Base-by-base conservation (phyloP, 2,329 filamentous ascomycete species). In the Blumeriella jaapii region DNA sequence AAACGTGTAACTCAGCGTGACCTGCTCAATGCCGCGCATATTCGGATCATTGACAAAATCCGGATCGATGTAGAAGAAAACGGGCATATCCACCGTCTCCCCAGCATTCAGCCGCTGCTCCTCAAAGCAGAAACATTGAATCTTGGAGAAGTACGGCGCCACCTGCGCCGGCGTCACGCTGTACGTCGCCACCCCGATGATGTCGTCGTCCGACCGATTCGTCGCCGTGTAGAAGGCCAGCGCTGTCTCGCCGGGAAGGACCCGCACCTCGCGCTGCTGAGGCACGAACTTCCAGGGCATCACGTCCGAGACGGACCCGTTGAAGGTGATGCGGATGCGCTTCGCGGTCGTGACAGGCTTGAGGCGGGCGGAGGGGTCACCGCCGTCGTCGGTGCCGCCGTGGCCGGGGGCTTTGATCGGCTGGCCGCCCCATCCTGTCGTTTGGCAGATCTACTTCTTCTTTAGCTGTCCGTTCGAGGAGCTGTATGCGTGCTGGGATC, bases 61-160 rank as follows among this genome's bases (percentile, higher is more conserved):
- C 1, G 91, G 91, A 55, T 98, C 91, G 47, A 98, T 82, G 60
- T 96, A 98, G 63, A 98, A 98, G 61, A 98, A 98, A 0, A 98
- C 93, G 0, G 91, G 93, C 93, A 98, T 98, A 59, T 98, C 91
- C 35, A 98, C 91, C 28, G 86, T 91, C 68, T 98, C 93, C 28
- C 89, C 87, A 5, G 87, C 87, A 56, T 91, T 89, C 47, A 98
- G 61, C 42, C 93, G 71, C 68, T 98, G 91, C 61, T 86, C 89
- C 64, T 98, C 91, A 53, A 98, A 98, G 61, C 91, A 98, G 61
- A 98, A 98, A 56, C 91, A 98, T 61, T 98, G 91, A 29, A 98
- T 98, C 71, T 98, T 98, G 72, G 83, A 93, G 57, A 98, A 98
- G 59, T 98, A 98, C 1, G 85, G 87, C 27, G 91, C 89, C 28